Percentiles rank a stretch among this genome's conserved stretches.
Conservation (phyloP, 2,329 filamentous ascomycete species). For the Pestalotiopsis sp. region DNA sequence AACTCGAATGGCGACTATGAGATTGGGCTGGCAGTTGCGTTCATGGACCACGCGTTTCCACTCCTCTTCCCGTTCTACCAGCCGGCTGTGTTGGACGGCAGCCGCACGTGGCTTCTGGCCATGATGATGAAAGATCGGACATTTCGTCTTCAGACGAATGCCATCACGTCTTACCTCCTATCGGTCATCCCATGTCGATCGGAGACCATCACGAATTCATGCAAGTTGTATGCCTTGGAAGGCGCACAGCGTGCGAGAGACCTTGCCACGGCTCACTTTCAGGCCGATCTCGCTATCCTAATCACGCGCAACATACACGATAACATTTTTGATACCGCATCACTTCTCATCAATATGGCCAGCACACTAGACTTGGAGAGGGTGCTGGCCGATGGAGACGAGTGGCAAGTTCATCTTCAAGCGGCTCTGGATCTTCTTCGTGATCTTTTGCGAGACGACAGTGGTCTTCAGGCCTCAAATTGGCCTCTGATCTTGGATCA, state of each 20-base stretch:
- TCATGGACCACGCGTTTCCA: constrained; percentile 64
- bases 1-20: constrained; percentile 19
- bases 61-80: constrained; percentile 66
- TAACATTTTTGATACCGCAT: not conserved
- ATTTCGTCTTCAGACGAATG: constrained; percentile 57
- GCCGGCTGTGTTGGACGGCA: constrained; percentile 56
- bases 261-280: not conserved
- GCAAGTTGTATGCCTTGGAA: not conserved
- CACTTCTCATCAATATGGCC: constrained; percentile 52
- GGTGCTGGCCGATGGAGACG: constrained; percentile 44
- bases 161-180: not conserved
- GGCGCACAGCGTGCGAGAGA: not conserved
- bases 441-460: not conserved
- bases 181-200: not conserved
- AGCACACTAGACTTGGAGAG: constrained; percentile 58
- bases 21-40: constrained; percentile 53
- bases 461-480: not conserved
- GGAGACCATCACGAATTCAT: not conserved
- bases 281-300: not conserved
- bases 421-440: constrained; percentile 46
- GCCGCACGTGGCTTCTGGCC: constrained; percentile 62
- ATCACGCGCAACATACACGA: not conserved
- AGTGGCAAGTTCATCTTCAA: constrained; percentile 53
- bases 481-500: not conserved
- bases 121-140: constrained; percentile 58